A percentile compares a stretch with the other conserved stretches of the same genome.
Conservation (phyloP, 1,284 basidiomycete species). For the Melanopsichium pennsylvanicum region DNA sequence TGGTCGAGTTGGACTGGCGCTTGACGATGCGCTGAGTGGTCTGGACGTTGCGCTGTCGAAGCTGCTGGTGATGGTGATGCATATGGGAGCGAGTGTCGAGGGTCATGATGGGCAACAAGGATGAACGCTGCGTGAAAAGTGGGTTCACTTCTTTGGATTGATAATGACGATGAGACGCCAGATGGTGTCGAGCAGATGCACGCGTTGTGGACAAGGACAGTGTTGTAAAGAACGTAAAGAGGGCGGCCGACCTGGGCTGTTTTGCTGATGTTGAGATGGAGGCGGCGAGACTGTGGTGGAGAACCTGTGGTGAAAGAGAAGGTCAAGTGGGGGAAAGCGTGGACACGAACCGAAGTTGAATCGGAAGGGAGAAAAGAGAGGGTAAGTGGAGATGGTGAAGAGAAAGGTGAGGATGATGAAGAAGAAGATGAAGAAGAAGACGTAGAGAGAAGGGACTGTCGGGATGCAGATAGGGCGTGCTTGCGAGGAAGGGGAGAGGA, state of each 20-base stretch:
- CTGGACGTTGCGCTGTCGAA: constrained; percentile 34
- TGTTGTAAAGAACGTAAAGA: constrained; percentile 20
- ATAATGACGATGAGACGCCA: neutral
- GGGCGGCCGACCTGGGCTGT: constrained; percentile 25
- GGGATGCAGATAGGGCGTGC: constrained; percentile 4
- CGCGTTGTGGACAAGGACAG: too few relatives aligned
- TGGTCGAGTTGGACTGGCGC: constrained; percentile 39
- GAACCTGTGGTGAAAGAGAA: neutral
- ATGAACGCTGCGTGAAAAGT: too few relatives aligned
- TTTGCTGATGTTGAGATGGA: constrained; percentile 3
- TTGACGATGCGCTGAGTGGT: constrained; percentile 27
- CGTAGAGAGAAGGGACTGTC: too few relatives aligned
- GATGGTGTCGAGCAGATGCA: constrained; percentile 3
- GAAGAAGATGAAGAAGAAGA: constrained; percentile 3
- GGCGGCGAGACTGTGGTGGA: neutral
- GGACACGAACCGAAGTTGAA: constrained; percentile 3
- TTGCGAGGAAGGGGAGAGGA: neutral
- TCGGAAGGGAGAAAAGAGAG: constrained; percentile 6
- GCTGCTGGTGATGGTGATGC: constrained; percentile 36
- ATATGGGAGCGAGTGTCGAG: constrained; percentile 34
- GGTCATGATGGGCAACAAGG: constrained; percentile 31
- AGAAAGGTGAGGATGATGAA: constrained; percentile 1
- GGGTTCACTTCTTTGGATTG: too few relatives aligned
- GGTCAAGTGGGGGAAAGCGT: constrained; percentile 2
- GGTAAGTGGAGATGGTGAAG: constrained; percentile 1